A percentile compares a stretch with the other conserved stretches of the same genome.
Evolutionary conservation across 129 eudicot genomes (phyloP).

Genomic region (Tagetes patula): DNA sequence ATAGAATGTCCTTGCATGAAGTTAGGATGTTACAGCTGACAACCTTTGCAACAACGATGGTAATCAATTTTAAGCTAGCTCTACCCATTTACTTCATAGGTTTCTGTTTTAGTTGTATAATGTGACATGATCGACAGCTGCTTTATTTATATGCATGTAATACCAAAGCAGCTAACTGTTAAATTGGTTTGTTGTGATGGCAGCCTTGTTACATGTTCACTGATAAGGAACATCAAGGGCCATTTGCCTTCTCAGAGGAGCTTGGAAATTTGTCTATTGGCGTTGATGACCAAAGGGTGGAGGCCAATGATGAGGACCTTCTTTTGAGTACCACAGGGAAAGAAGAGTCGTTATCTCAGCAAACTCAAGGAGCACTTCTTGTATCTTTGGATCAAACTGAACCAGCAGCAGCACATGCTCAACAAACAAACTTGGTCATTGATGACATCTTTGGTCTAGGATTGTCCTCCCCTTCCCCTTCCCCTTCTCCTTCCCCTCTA

Average conservation of each 20-base stretch:
- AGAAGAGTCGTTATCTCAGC: constrained; percentile 60
- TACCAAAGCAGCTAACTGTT: constrained; percentile 8
- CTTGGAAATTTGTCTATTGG: constrained; percentile 65
- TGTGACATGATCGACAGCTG: background rate
- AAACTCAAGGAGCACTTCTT: constrained; percentile 54
- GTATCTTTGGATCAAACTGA: constrained; percentile 51
- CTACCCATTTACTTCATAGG: background rate
- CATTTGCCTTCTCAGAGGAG: constrained; percentile 89
- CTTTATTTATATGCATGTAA: constrained; percentile 20
- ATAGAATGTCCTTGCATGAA: too few species aligned
- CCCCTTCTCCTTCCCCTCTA: constrained; percentile 46
- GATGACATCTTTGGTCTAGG: constrained; percentile 90
- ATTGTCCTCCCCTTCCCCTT: constrained; percentile 30
- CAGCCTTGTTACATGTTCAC: constrained; percentile 99
- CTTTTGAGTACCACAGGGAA: constrained; percentile 71
- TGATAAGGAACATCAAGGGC: constrained; percentile 95
- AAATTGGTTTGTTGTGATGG: constrained; percentile 28
- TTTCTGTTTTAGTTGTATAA: background rate
- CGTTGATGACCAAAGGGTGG: constrained; percentile 58
- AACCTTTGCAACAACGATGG: background rate
- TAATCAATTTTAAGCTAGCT: background rate
- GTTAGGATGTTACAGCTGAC: background rate
- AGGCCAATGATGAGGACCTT: constrained; percentile 78
- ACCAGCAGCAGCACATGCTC: constrained; percentile 31
- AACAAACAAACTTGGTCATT: constrained; percentile 54